Base-by-base conservation (phyloP, 2,329 filamentous ascomycete species). In the Thelonectria olida region DNA sequence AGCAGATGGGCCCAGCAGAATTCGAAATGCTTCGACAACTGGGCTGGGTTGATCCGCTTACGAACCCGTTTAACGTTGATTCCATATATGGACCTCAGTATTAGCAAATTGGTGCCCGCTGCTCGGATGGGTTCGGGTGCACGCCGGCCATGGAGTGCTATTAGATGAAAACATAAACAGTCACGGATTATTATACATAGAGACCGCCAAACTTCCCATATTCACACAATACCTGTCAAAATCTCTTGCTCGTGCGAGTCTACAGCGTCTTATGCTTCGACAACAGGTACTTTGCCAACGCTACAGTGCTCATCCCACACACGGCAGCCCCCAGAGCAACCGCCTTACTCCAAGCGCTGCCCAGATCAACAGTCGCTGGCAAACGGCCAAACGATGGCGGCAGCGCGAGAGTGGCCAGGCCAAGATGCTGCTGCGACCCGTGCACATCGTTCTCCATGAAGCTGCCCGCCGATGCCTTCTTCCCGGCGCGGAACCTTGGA, bases 371-470 rank as follows among this genome's bases (percentile, higher is more conserved):
- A 17, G 41, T n/a, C n/a, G n/a, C n/a, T n/a, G n/a, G n/a, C n/a
- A n/a, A n/a, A n/a, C n/a, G n/a, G n/a, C n/a, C n/a, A n/a, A n/a
- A n/a, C n/a, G n/a, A n/a, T n/a, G n/a, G n/a, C n/a, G 64, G 52
- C 1, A 70, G 13, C 10, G 48, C 56, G 1, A 70, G 15, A 2
- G 52, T 66, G 0, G 65, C 61, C 19, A 70, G 54, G 0, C 67
- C 67, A 12, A 62, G 23, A 36, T 70, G 67, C 17, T 70, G 63
- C 22, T 70, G 67, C 0, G 67, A 70, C 0, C 67, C 67, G 9
- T 70, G 67, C 2, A 70, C 65, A 15, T 70, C 67, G 7, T 44
- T 68, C 28, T 70, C 67, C 67, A 70, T 70, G 20, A 70, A 70
- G 0, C 67, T 64, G 1, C 67, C 67, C 0, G 67, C 67, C 1